Evolutionary conservation across 2,329 filamentous ascomycete species (phyloP), one percentile per base, ranked within the genome.

Genomic region (Zasmidium citrigriseum): DNA sequence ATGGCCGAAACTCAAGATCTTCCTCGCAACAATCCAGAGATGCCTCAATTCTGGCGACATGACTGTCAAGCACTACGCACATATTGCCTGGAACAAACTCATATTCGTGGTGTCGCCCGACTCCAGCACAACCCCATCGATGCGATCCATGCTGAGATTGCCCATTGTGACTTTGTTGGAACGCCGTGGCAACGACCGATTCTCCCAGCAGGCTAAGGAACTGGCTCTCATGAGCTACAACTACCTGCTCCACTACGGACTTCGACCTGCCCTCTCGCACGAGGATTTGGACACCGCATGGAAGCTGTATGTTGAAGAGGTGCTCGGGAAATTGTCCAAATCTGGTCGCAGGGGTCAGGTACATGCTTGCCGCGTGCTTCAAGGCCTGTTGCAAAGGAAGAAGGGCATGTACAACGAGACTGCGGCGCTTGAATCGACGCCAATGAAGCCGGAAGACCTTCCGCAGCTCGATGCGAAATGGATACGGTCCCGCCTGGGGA

Each of bases 1-100:
- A 38, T 98, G 93, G 90, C 81, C 87, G 27, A 64, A 68, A 24
- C 85, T 89, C 68, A 86, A 91, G 62, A 83, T 81, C 24, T 97
- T 91, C 89, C 79, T 97, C 7, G 82, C 83, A 27, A 82, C 96
- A 10, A 87, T 96, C 18, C 89, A 96, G 67, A 82, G 82, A 61
- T 95, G 91, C 68, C 91, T 98, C 75, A 96, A 96, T 70, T 89
- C 86, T 65, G 83, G 84, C 53, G 91, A 96, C 62, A 77, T 82
- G 2, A 77, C 82, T 46, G 89, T 88, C 46, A 91, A 88, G 67
- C 80, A 85, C 14, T 87, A 96, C 68, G 90, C 93, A 21, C 91
- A 93, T 68, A 78, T 87, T 56, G 92, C 92, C 0, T 97, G 93
- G 90, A 91, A 90, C 66, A 88, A 90, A 54, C 86, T 97, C 46